Evolutionary conservation across 2,329 filamentous ascomycete genomes (phyloP).

Genomic region (Apiospora malaysiana): DNA sequence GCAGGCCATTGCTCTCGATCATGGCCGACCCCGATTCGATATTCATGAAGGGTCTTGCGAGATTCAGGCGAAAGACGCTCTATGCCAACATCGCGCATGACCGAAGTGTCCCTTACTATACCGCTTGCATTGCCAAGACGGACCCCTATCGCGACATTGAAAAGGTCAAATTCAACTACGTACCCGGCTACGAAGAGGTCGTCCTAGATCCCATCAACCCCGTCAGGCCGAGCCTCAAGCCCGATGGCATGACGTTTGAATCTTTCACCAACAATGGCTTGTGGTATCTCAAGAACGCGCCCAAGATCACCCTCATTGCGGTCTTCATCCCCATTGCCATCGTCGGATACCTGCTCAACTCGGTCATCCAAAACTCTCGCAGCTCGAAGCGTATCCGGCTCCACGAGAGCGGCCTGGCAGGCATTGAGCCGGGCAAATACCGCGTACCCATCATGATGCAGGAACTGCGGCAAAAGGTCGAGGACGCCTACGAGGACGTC

Average conservation of each 20-base stretch:
- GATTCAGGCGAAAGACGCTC: slow-evolving; percentile 77
- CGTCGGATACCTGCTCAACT: slow-evolving; percentile 75
- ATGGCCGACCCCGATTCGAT: slow-evolving; percentile 84
- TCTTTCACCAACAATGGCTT: slow-evolving; percentile 41
- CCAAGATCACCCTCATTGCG: slow-evolving; percentile 67
- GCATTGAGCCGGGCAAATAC: slow-evolving; percentile 72
- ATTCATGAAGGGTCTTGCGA: slow-evolving; percentile 79
- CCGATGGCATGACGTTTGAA: slow-evolving; percentile 36
- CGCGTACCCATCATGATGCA: slow-evolving; percentile 77
- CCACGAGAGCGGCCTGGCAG: slow-evolving; percentile 74
- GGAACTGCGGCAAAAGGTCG: slow-evolving; percentile 76
- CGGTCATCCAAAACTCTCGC: slow-evolving; percentile 75
- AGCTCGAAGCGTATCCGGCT: slow-evolving; percentile 77
- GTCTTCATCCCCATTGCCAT: slow-evolving; percentile 78
- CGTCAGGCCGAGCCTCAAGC: slow-evolving; percentile 52
- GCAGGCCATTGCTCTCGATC: slow-evolving; percentile 78
- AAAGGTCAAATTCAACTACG: slow-evolving; percentile 73
- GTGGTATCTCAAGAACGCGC: slow-evolving; percentile 57
- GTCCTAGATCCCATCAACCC: slow-evolving; percentile 74
- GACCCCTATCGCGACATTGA: slow-evolving; percentile 78
- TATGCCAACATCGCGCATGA: slow-evolving; percentile 93
- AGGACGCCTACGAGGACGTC: slow-evolving; percentile 77
- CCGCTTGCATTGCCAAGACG: slow-evolving; percentile 75
- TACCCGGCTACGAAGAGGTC: slow-evolving; percentile 75
- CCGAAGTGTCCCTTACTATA: slow-evolving; percentile 81